phyloP scores from a whole-genome alignment of 768 basidiomycete genomes.

The Pleurotus citrinopileatus region DNA sequence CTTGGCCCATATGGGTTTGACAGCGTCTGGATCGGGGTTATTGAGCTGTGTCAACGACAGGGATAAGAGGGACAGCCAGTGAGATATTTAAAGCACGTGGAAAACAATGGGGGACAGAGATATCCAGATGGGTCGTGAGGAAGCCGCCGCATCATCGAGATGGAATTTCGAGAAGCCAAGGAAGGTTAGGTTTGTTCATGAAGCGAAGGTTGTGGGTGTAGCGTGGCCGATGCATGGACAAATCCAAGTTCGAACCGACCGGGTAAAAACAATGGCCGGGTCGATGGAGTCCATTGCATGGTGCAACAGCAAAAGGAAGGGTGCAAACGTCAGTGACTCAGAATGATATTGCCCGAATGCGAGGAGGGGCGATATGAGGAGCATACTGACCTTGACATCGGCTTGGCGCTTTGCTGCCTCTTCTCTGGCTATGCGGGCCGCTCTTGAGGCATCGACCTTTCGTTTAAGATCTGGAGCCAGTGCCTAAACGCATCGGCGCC shows the following conservation, averaged over 20 bases:
- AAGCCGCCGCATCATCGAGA: neutral
- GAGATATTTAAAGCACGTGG: neutral
- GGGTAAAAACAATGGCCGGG: neutral
- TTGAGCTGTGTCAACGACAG: neutral
- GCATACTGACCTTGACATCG: constrained; percentile 46
- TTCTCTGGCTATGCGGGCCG: constrained; percentile 51
- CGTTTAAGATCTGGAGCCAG: constrained; percentile 64
- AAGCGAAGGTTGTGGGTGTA: neutral
- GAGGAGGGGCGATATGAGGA: no score
- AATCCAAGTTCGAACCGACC: neutral
- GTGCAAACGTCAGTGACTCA: no score
- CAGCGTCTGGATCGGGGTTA: constrained; percentile 19
- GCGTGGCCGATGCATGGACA: neutral
- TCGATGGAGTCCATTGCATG: neutral
- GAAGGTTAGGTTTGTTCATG: neutral
- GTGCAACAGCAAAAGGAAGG: no score
- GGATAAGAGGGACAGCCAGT: neutral
- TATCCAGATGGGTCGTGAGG: neutral
- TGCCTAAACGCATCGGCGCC: constrained; percentile 31
- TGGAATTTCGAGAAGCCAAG: neutral
- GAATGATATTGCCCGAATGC: no score
- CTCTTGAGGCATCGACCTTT: constrained; percentile 59
- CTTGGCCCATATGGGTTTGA: constrained; percentile 32
- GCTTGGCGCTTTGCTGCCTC: constrained; percentile 48
- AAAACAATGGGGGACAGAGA: neutral